These are phyloP conservation scores for Leersia perrieri DNA, from an alignment of 176 grass and related monocot species.

Conservation along the genomic window DNA sequence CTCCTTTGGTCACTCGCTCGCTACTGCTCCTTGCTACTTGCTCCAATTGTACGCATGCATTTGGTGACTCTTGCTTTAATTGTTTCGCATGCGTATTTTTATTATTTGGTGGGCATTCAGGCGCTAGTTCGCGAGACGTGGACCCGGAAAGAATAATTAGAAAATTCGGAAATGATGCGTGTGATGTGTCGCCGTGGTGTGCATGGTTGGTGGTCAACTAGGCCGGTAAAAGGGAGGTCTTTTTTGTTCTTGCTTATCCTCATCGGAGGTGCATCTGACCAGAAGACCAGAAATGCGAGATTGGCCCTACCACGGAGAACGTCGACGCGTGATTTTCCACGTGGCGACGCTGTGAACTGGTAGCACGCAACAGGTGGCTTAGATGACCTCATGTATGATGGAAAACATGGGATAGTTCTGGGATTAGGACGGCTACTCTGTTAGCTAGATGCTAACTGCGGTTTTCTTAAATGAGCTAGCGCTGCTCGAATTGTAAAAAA, in stretches of 20 bases:
- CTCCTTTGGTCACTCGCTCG: too few relatives aligned
- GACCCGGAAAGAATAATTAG: too few relatives aligned
- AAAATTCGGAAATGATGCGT: background rate
- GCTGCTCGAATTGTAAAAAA: background rate
- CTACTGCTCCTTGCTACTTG: constrained; percentile 6
- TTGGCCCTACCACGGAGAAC: constrained; percentile 32
- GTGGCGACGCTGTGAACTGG: background rate
- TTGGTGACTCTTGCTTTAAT: constrained; percentile 9
- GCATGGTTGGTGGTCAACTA: constrained; percentile 10
- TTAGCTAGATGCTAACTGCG: background rate
- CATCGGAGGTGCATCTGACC: background rate
- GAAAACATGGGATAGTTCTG: background rate
- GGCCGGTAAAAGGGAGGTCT: constrained; percentile 27
- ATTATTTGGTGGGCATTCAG: constrained; percentile 15
- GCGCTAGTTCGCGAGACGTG: background rate
- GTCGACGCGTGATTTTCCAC: constrained; percentile 9
- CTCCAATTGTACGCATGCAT: constrained; percentile 23
- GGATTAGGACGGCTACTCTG: background rate
- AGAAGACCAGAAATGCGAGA: constrained; percentile 3
- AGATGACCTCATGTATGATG: background rate
- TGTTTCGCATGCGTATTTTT: background rate
- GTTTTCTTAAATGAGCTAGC: background rate
- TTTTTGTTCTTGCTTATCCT: constrained; percentile 43
- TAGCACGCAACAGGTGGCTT: background rate
- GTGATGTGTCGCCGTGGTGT: constrained; percentile 12